Percentiles rank a stretch among this genome's conserved stretches.
These are phyloP conservation scores for Amphichorda felina DNA, from an alignment of 2,329 filamentous ascomycete species.

Conservation along the genomic window DNA sequence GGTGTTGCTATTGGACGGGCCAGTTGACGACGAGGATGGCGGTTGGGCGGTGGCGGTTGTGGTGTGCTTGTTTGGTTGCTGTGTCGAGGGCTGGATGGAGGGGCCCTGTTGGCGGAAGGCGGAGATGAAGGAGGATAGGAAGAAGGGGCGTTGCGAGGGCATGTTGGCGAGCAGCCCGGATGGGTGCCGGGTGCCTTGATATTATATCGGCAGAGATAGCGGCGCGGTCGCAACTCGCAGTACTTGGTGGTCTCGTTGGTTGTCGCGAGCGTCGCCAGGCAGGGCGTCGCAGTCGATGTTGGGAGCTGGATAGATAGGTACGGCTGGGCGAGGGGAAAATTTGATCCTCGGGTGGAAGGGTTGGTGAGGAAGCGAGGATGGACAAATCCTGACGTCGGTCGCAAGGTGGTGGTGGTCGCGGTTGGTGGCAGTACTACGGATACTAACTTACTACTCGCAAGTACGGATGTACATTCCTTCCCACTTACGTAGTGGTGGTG, in stretches of 20 bases:
- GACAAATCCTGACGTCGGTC: slow-evolving; percentile 1
- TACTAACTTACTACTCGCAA: too few relatives aligned
- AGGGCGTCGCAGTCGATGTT: too few relatives aligned
- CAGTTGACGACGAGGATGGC: slow-evolving; percentile 9
- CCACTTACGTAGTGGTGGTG: too few relatives aligned
- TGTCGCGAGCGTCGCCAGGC: too few relatives aligned
- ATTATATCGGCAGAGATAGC: too few relatives aligned
- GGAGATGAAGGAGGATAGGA: slow-evolving; percentile 44
- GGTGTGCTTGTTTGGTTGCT: slow-evolving; percentile 23
- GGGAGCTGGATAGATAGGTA: too few relatives aligned
- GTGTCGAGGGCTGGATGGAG: slow-evolving; percentile 13
- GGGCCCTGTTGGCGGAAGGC: slow-evolving; percentile 38
- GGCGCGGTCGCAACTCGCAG: too few relatives aligned
- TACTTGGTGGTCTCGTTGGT: too few relatives aligned
- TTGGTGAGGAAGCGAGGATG: neutral
- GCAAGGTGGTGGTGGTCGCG: neutral
- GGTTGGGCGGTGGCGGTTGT: slow-evolving; percentile 10
- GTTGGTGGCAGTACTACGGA: neutral
- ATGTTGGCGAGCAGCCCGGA: slow-evolving; percentile 16
- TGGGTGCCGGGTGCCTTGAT: neutral
- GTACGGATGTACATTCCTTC: too few relatives aligned
- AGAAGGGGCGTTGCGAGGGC: slow-evolving; percentile 41
- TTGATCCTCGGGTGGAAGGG: neutral
- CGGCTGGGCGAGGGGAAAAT: too few relatives aligned
- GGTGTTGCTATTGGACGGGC: slow-evolving; percentile 8